phyloP scores from a whole-genome alignment of 805 yeast species.

The Pichia rugopelliculosa region DNA sequence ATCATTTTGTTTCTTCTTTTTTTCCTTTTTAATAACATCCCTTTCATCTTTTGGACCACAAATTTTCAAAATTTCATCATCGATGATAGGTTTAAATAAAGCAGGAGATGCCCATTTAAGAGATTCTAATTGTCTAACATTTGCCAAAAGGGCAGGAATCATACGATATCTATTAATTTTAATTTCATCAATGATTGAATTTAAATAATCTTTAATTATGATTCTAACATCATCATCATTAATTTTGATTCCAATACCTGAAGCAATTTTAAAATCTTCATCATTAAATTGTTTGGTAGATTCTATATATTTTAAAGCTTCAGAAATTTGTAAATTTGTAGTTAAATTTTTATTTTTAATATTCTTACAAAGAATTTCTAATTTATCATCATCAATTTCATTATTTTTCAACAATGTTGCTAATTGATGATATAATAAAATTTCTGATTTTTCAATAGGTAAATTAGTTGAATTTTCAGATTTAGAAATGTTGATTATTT shows the following conservation, averaged over 20 bases:
- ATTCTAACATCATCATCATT: slow-evolving; percentile 56
- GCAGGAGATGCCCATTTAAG: slow-evolving; percentile 92
- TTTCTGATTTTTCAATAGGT: slow-evolving; percentile 48
- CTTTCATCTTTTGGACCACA: slow-evolving; percentile 97
- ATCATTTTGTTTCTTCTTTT: slow-evolving; percentile 39
- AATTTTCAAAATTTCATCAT: slow-evolving; percentile 58
- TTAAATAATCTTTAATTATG: slow-evolving; percentile 54
- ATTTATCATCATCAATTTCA: slow-evolving; percentile 38
- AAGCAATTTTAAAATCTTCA: slow-evolving; percentile 49
- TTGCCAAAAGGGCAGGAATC: slow-evolving; percentile 72
- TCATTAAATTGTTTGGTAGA: slow-evolving; percentile 35
- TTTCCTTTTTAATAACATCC: slow-evolving; percentile 73
- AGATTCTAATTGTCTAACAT: slow-evolving; percentile 61
- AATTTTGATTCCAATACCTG: slow-evolving; percentile 79
- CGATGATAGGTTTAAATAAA: slow-evolving; percentile 80
- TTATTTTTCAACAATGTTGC: slow-evolving; percentile 67
- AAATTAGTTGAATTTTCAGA: slow-evolving; percentile 13
- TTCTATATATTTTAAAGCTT: slow-evolving; percentile 71
- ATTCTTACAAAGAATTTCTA: slow-evolving; percentile 46
- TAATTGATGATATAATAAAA: slow-evolving; percentile 65
- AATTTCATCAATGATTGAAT: slow-evolving; percentile 51
- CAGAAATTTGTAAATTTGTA: slow-evolving; percentile 67
- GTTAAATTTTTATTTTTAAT: slow-evolving; percentile 58
- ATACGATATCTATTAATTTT: slow-evolving; percentile 67
- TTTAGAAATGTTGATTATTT: slow-evolving; percentile 43